phyloP scores from a whole-genome alignment of 2,329 filamentous ascomycete genomes.

The Clonostachys chloroleuca region DNA sequence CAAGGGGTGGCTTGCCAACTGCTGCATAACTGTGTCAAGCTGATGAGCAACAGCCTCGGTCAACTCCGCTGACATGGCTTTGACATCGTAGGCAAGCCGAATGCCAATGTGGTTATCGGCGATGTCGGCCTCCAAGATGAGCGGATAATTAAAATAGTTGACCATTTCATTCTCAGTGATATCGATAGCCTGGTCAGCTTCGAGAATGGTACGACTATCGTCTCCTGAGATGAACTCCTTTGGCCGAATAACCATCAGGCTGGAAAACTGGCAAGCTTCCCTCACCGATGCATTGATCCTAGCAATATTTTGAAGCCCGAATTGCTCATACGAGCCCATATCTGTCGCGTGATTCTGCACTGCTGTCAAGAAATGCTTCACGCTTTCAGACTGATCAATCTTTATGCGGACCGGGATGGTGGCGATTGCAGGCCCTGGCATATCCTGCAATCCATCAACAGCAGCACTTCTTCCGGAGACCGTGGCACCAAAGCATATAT shows the following conservation, averaged over 20 bases:
- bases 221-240: not conserved
- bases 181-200: not conserved
- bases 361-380: constrained; percentile 6
- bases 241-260: not conserved
- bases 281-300: not conserved
- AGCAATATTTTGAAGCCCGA: constrained; percentile 15
- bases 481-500: constrained; percentile 3
- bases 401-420: constrained; percentile 8
- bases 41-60: constrained; percentile 4
- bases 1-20: not conserved
- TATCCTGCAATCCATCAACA: constrained; percentile 10
- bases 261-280: not conserved
- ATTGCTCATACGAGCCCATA: constrained; percentile 9
- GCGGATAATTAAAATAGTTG: not conserved
- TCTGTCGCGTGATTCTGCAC: constrained; percentile 7
- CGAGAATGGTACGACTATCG: not conserved
- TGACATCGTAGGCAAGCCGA: constrained; percentile 1
- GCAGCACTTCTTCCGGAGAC: constrained; percentile 8
- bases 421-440: constrained; percentile 11
- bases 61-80: constrained; percentile 2
- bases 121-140: not conserved
- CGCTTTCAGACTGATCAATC: constrained; percentile 1
- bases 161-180: constrained; percentile 21
- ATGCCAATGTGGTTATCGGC: constrained; percentile 1
- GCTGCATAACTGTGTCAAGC: not conserved